A percentile compares a stretch with the other conserved stretches of the same genome.
These are phyloP conservation scores for Globisporangium cylindrosporum DNA, from an alignment of 352 stramenopile genomes.

Conservation along the genomic window DNA sequence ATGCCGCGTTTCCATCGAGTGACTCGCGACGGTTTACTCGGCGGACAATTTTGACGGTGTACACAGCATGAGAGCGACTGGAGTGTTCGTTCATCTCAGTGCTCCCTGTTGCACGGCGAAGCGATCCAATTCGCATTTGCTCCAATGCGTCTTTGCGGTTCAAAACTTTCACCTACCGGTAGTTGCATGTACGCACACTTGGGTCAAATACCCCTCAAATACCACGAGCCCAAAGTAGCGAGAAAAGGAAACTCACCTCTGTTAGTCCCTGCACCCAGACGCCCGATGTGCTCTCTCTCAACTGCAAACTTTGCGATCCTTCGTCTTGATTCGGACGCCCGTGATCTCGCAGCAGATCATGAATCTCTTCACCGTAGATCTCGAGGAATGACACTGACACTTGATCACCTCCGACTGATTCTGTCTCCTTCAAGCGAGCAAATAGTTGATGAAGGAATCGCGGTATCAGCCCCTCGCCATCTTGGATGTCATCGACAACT, in stretches of 20 bases:
- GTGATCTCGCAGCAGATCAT: conserved; percentile 87
- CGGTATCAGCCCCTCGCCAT: conserved; percentile 77
- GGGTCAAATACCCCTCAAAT: neutral
- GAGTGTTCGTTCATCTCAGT: conserved; percentile 89
- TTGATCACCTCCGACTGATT: conserved; percentile 31
- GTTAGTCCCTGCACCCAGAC: conserved; percentile 81
- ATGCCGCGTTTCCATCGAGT: conserved; percentile 8
- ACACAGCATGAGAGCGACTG: conserved; percentile 85
- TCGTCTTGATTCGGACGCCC: conserved; percentile 25
- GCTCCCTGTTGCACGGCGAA: conserved; percentile 77
- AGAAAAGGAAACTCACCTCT: conserved; percentile 31
- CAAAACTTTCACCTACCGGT: conserved; percentile 42
- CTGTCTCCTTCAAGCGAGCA: conserved; percentile 30
- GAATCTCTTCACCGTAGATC: conserved; percentile 97
- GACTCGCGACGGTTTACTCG: conserved; percentile 31
- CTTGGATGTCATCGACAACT: conserved; percentile 27
- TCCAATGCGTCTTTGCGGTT: conserved; percentile 63
- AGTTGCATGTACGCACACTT: neutral
- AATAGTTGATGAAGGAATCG: conserved; percentile 84
- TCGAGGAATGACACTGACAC: conserved; percentile 92
- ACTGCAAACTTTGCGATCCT: conserved; percentile 50
- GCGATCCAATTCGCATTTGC: conserved; percentile 71
- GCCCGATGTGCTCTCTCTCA: conserved; percentile 65
- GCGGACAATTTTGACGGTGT: conserved; percentile 83
- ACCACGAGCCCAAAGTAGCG: neutral